Evolutionary conservation across 2,329 filamentous ascomycete species (phyloP), one percentile per base, ranked within the genome.

Genomic region (Penicillium capsulatum): DNA sequence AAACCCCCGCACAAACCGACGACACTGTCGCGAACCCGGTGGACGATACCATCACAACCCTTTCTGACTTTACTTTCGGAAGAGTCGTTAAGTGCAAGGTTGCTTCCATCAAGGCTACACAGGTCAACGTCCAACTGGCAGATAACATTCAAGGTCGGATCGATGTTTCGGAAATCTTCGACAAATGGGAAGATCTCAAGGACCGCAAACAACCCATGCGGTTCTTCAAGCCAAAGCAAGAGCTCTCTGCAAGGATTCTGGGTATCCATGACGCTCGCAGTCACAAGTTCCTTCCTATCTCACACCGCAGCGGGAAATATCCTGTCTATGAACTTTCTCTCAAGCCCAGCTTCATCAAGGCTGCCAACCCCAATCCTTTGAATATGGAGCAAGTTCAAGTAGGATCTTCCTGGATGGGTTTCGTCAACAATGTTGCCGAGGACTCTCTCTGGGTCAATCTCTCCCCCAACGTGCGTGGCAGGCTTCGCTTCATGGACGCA

Each of bases 61-160:
- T 84, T n/a, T 79, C 81, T 31, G 87, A 95, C 50, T 76, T 95
- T 34, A 71, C 72, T 1, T 72, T 88, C 19, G 91, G 91, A 37
- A 83, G 76, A 50, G 62, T 84, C 32, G 81, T 82, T 6, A 88
- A 86, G 59, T 91, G 86, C 27, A 83, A 77, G 53, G 79, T 98
- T 31, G 77, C 79, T n/a, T 87, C 87, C 0, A 72, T 96, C 58
- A 95, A 94, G 65, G 83, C 83, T 34, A 96, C 91, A 0, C 92
- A 98, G 61, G 72, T 97, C 39, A 97, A 97, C 52, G 88, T 98
- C 4, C 80, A 86, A 51, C 75, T 97, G 35, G 84, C 87, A 30
- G 87, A 94, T 58, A 88, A 89, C 49, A 75, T 94, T 7, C 86
- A 94, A 60, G 92, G 91, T n/a, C 86, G 92, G 13, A 82, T 98